Evolutionary conservation across 345 rosid species (phyloP).

Genomic region (Acer yangbiense): DNA sequence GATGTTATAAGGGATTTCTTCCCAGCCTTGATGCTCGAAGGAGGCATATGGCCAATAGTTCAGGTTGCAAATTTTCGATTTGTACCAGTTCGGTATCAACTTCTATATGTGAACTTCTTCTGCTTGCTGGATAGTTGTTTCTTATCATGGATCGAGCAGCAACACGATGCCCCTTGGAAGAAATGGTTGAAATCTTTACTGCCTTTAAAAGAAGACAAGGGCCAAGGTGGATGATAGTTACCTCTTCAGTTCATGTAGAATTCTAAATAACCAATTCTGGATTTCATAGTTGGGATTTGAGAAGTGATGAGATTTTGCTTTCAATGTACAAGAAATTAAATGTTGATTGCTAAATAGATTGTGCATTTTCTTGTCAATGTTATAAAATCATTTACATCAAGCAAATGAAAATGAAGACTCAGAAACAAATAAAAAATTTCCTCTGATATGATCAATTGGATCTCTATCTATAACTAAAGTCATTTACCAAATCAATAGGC

Average conservation of each 20-base stretch:
- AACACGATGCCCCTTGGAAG: constrained; percentile 94
- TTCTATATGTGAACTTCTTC: constrained; percentile 83
- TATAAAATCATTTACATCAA: too few species aligned
- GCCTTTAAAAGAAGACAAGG: constrained; percentile 57
- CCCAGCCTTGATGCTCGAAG: constrained; percentile 83
- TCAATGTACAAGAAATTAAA: not conserved
- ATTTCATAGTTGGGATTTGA: not conserved
- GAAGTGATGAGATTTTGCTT: not conserved
- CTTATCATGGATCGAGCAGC: constrained; percentile 89
- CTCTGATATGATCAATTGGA: too few species aligned
- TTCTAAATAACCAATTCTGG: not conserved
- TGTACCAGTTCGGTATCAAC: constrained; percentile 83
- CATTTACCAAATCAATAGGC: constrained; percentile 23
- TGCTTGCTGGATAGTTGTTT: constrained; percentile 90
- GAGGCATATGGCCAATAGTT: constrained; percentile 82
- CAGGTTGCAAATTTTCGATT: constrained; percentile 86
- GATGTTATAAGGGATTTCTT: constrained; percentile 90
- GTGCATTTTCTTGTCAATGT: not conserved
- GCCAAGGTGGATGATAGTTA: constrained; percentile 40
- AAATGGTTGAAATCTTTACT: constrained; percentile 63
- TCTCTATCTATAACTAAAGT: too few species aligned
- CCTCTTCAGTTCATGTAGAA: not conserved
- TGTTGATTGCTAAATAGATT: not conserved
- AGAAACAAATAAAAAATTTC: too few species aligned
- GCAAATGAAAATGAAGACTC: not conserved